These are phyloP conservation scores for Trametes cinnabarina DNA, from an alignment of 768 basidiomycete genomes.

Conservation along the genomic window DNA sequence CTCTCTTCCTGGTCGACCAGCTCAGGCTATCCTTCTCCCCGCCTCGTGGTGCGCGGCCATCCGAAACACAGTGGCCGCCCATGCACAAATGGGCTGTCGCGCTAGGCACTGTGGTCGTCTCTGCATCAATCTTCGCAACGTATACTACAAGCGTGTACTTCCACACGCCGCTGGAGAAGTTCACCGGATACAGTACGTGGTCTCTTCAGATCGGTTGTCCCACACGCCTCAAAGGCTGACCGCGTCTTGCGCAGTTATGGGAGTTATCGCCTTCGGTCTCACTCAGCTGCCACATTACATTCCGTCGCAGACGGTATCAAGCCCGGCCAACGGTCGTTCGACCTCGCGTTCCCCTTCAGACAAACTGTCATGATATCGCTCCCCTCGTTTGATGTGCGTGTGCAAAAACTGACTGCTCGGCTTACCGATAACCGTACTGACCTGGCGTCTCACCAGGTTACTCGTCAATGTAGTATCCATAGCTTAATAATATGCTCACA, in stretches of 20 bases:
- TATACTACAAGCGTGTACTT: slow-evolving; percentile 88
- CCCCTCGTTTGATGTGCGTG: too few species aligned
- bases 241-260: neutral
- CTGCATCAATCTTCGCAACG: slow-evolving; percentile 69
- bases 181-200: slow-evolving; percentile 77
- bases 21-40: slow-evolving; percentile 51
- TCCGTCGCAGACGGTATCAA: neutral
- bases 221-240: neutral
- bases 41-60: too few species aligned
- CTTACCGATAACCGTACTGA: too few species aligned
- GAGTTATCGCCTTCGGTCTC: neutral
- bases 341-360: neutral
- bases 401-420: too few species aligned
- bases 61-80: slow-evolving; percentile 36
- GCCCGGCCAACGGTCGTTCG: neutral
- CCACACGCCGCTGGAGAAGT: slow-evolving; percentile 85
- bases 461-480: too few species aligned
- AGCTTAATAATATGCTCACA: too few species aligned
- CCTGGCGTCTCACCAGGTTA: too few species aligned
- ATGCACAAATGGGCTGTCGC: slow-evolving; percentile 49
- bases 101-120: slow-evolving; percentile 48
- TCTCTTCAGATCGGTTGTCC: neutral
- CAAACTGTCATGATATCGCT: neutral
- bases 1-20: slow-evolving; percentile 78
- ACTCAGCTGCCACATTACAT: slow-evolving; percentile 1